Conservation (phyloP, 1,139 yeast species). For the Geotrichum citri-aurantii region DNA sequence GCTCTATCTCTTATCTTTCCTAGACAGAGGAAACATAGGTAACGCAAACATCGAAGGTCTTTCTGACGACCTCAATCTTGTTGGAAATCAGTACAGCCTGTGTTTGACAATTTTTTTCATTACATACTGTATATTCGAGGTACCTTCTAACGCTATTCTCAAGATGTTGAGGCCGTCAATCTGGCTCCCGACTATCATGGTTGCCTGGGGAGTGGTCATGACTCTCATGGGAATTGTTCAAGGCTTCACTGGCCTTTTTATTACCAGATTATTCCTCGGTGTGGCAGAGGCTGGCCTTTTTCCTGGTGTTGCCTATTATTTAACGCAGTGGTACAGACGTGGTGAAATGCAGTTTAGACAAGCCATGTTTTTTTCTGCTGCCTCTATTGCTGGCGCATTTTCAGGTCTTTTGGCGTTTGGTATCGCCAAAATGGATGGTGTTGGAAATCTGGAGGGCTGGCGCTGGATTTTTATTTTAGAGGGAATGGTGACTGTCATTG, state of each 20-base stretch:
- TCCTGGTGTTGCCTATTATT: constrained; percentile 34
- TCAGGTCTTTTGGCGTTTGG: constrained; percentile 42
- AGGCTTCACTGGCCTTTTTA: constrained; percentile 42
- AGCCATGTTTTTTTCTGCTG: constrained; percentile 49
- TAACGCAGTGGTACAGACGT: constrained; percentile 34
- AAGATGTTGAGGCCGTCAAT: constrained; percentile 38
- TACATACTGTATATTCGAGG: constrained; percentile 48
- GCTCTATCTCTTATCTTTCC: constrained; percentile 48
- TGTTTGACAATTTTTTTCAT: constrained; percentile 51
- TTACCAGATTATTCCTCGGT: constrained; percentile 43
- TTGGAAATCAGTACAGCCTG: constrained; percentile 46
- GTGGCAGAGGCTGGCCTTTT: constrained; percentile 17
- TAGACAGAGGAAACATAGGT: constrained; percentile 57
- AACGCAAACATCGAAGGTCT: constrained; percentile 55
- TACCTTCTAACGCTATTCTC: constrained; percentile 42
- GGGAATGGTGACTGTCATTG: constrained; percentile 28
- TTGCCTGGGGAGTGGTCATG: constrained; percentile 47
- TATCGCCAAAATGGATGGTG: constrained; percentile 39
- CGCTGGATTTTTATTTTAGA: constrained; percentile 17
- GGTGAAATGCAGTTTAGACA: constrained; percentile 49
- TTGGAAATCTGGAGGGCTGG: constrained; percentile 21
- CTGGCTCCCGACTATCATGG: constrained; percentile 47
- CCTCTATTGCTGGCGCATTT: constrained; percentile 47
- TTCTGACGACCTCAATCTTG: constrained; percentile 45
- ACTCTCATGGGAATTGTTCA: constrained; percentile 43